Base-by-base conservation (phyloP, 192 early-diverging fungal species). In the Kappamyces sp. region DNA sequence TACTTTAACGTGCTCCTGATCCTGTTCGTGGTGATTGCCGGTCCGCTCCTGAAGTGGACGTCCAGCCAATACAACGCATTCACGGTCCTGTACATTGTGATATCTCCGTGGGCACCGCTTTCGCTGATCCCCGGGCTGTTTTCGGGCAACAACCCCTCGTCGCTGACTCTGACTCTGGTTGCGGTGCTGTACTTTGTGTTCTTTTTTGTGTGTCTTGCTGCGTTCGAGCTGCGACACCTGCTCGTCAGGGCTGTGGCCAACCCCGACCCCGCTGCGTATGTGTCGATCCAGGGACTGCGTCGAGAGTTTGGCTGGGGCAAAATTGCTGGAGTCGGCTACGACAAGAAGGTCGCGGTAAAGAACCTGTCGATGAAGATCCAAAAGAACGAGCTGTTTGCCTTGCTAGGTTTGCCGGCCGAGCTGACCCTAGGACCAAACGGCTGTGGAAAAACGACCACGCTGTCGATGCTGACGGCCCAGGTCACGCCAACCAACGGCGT, bases 401-500 rank as follows among this genome's bases (percentile, higher is more conserved):
- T 53, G 22, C 22, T 22, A 22, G 22, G 22, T 22, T 22, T 22
- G 22, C 22, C 22, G 22, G 22, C 22, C 22, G 22, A 22, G 22
- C 22, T 22, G 22, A 55, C 2, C 36, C 1, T 55, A 3, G 53
- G 53, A 39, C 53, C 53, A 4, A 55, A 55, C 15, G 53, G 53
- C 5, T 55, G 53, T 39, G 53, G 53, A 14, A 55, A 55, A 55
- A 55, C 53, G 0, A 55, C 53, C 7, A 55, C 53, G 3, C 53
- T 55, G 29, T 32, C 29, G 6, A 55, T 55, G 53, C 45, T 55
- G 53, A 55, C 53, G 4, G 53, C 34, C 4, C 53, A 55, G 31
- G 31, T 29, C 30, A 39, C 29, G 3, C 53, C 53, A 36, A 55
- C 34, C 9, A 32, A 38, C 5, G 53, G 53, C 14, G 0, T 22